Base-by-base conservation (phyloP, 768 basidiomycete species). In the Mycena galopus region DNA sequence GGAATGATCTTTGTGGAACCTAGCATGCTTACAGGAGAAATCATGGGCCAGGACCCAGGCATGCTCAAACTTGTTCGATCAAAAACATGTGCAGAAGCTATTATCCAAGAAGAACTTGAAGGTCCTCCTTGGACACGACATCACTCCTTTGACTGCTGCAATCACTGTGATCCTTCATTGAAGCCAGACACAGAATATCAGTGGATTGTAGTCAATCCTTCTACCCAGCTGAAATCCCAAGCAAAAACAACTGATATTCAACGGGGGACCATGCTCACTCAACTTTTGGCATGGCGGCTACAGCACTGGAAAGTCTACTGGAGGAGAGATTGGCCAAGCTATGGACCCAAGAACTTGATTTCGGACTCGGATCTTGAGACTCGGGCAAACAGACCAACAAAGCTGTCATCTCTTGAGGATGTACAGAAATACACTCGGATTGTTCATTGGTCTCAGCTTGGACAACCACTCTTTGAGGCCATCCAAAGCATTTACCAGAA, bases 331-430 rank as follows among this genome's bases (percentile, higher is more conserved):
- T 69, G 72, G 72, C 72, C 67, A n/a, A 47, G 58, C 25, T 73
- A 73, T 44, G 72, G 72, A 16, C 72, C 72, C 2, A 69, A 68
- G 16, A 25, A 47, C 8, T 37, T 73, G 2, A 53, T 73, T 33
- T 58, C 72, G 17, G 67, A 73, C 42, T 59, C 72, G 17, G 72
- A 73, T 25, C 51, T 73, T 47, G 67, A 73, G 42, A 39, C 2
- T 1, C 4, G 68, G 19, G 33, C 66, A 16, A 64, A 62, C 14
- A 44, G 55, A 19, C 12, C 67, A n/a, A 44, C 19, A 12, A 39
- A 59, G 35, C 56, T 73, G 8, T 21, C 25, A 19, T 42, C 14
- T 23, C 9, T 59, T 56, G 67, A 68, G 17, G 67, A 69, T 3
- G n/a, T 69, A 27, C 21, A 11, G 2, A 9, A 25, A 21, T 59